Evolutionary conservation across 2,329 filamentous ascomycete species (phyloP), one percentile per base, ranked within the genome.

Genomic region (Aspergillus pseudoterreus): DNA sequence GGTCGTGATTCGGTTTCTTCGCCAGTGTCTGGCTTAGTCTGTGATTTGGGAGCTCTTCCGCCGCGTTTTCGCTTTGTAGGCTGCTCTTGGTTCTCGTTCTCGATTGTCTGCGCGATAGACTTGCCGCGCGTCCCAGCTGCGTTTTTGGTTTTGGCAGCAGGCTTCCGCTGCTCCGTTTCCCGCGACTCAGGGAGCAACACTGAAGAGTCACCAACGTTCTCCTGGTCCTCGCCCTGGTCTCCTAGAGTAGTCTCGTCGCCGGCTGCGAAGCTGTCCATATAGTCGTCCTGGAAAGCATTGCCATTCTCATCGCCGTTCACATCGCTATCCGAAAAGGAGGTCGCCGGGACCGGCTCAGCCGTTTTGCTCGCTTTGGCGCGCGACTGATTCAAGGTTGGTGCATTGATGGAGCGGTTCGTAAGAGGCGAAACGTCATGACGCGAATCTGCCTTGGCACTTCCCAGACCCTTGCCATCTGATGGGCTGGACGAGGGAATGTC

Each of bases 401-500:
- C 64, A 43, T 71, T 71, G 12, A 68, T 58, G 2, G 70, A 69
- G 14, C 68, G 63, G 46, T 67, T 63, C 35, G 67, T 68, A 19
- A 72, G 60, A 15, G 71, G 70, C 32, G 65, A 70, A n/a, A 63
- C 56, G 41, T 67, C 67, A 45, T 59, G 56, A 39, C 59, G 63
- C 22, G 60, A 44, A 27, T 64, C 60, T 36, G 48, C 48, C 36
- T 60, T 61, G 21, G 57, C 52, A 56, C 53, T 56, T 47, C 57
- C 45, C 42, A 61, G 39, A 39, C 63, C 56, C 53, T 69, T 65
- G 45, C 62, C 64, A 51, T 71, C 63, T 3, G 68, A 71, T 2
- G 71, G 71, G 49, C 71, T 74, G 10, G 71, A 71, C n/a, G 68
- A 68, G n/a, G 59, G 51, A 2, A 60, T 49, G 21, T 67, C 64